Evolutionary conservation across 805 yeast genomes (phyloP), one percentile per base, ranked within the genome.

Genomic region (Kuraishia hungarica): DNA sequence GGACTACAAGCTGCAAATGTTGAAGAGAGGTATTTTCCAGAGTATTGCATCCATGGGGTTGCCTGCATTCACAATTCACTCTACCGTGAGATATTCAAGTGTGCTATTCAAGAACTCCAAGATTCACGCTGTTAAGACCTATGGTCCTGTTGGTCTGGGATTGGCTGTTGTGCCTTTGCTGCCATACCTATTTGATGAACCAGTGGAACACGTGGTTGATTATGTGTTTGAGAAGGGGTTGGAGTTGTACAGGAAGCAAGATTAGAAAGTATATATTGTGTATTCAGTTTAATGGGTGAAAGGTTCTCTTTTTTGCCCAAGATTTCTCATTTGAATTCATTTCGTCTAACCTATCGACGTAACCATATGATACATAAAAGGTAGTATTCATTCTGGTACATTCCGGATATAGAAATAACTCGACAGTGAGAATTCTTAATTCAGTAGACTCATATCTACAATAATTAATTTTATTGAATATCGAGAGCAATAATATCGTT

Each of bases 41-140:
- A 76, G 86, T 59, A 75, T 89, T 59, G 96, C 96, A 2, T 83
- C 89, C 50, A 89, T 88, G 94, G 93, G 89, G 17, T 74, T 88
- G 48, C 96, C 96, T 10, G 96, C 96, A 2, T 83, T 87, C 68
- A 88, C 96, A 4, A 88, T 88, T 62, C 96, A 88, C 66, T 77
- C 87, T 1, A 73, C 84, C 4, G 96, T 88, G 48, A 77, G 85
- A 60, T 87, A 87, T 64, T 81, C 90, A 1, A 84, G 89, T 2
- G 55, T 72, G 21, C 69, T 83, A 29, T 81, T 89, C 66, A 83
- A 83, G 66, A 82, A 83, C 65, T 67, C 78, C 53, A 71, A 73
- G 51, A 76, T 74, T 57, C 73, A 75, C 55, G 56, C 70, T 1
- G 53, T 88, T 56, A 80, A 79, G 62, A 73, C 82, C 0, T 87